Evolutionary conservation across 1,284 basidiomycete genomes (phyloP).

Genomic region (Vanrija sp.): DNA sequence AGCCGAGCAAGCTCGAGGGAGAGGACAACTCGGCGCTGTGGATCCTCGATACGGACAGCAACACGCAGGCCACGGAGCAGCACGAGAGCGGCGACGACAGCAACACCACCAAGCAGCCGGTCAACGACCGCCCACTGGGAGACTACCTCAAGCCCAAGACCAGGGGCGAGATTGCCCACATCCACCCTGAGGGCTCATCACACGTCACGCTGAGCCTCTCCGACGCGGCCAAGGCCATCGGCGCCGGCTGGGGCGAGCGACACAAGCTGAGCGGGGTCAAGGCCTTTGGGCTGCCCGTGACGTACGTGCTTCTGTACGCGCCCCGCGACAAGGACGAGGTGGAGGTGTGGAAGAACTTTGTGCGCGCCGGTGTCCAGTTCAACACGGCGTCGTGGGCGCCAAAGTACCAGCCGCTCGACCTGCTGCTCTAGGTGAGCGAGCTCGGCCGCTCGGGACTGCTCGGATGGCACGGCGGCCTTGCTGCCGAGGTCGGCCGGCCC

Average conservation of each 20-base stretch:
- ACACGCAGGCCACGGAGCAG: not conserved
- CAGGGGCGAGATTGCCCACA: constrained; percentile 2
- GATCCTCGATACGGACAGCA: not conserved
- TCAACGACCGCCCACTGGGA: too few species aligned
- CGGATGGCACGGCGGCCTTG: too few species aligned
- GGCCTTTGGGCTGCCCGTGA: not conserved
- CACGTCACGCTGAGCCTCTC: constrained; percentile 1
- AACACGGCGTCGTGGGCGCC: not conserved
- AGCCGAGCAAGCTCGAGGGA: not conserved
- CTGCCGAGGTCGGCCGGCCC: too few species aligned
- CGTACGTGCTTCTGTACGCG: constrained; percentile 3
- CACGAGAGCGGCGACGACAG: too few species aligned
- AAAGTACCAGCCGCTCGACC: too few species aligned
- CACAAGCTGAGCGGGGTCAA: not conserved
- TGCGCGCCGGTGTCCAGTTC: not conserved
- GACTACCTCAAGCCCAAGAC: not conserved
- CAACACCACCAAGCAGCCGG: too few species aligned
- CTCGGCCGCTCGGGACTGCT: too few species aligned
- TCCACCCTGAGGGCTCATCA: not conserved
- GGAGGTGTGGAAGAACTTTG: constrained; percentile 3
- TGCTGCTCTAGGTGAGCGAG: too few species aligned
- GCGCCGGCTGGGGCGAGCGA: not conserved
- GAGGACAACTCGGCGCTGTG: not conserved
- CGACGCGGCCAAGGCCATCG: not conserved
- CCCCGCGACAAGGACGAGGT: constrained; percentile 1